These are phyloP conservation scores for Suhomyces xylopsoci DNA, from an alignment of 805 yeast genomes.

Conservation along the genomic window DNA sequence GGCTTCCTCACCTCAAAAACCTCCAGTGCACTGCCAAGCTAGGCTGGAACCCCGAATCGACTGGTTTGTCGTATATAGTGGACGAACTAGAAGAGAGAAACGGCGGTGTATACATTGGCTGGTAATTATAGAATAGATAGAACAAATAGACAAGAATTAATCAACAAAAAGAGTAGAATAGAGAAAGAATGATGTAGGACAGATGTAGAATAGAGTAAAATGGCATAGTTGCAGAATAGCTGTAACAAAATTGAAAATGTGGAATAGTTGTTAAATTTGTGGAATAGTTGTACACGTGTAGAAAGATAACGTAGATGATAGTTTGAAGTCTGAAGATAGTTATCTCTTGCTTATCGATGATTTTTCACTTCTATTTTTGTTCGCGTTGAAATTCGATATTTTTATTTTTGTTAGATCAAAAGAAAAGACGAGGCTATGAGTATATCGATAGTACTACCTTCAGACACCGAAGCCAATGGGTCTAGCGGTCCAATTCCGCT, in stretches of 20 bases:
- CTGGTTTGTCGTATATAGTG: slow-evolving; percentile 47
- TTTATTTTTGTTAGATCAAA: not conserved
- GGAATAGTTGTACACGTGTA: no score
- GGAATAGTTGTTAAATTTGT: no score
- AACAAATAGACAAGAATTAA: not conserved
- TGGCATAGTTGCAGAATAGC: no score
- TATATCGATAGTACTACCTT: slow-evolving; percentile 9
- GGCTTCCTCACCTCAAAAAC: slow-evolving; percentile 64
- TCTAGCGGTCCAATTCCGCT: not conserved
- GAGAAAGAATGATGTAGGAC: no score
- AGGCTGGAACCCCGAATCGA: slow-evolving; percentile 73
- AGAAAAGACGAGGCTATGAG: slow-evolving; percentile 4
- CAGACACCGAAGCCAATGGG: not conserved
- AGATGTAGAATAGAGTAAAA: no score
- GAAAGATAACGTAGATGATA: no score
- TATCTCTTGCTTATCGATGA: not conserved
- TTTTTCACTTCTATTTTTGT: not conserved
- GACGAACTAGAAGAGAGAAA: slow-evolving; percentile 68
- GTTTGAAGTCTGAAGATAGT: no score
- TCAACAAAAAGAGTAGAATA: no score
- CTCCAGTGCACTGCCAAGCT: slow-evolving; percentile 69
- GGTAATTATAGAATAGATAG: slow-evolving; percentile 8
- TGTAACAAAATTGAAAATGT: no score
- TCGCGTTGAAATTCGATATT: not conserved
- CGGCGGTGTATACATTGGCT: slow-evolving; percentile 68